Base-by-base conservation (phyloP, 495 filamentous ascomycete species). In the Aspergillus diversus region DNA sequence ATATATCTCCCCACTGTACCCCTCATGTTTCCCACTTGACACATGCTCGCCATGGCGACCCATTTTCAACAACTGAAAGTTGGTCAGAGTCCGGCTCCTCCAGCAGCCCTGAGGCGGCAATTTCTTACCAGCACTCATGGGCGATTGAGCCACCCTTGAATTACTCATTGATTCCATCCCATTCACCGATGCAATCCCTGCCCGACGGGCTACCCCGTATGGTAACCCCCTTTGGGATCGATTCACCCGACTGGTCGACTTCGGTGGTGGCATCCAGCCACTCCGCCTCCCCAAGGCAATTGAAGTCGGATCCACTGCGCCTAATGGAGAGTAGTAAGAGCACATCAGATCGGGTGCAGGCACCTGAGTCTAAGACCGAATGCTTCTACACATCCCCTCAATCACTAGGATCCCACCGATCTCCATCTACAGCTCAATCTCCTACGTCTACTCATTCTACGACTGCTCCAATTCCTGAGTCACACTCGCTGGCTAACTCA, bases 71-170 rank as follows among this genome's bases (percentile, higher is more conserved):
- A 16, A 35, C 58, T 43, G 62, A 64, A 9, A 65, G 66, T 55
- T 75, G 73, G 73, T 27, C 68, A 55, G 67, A 61, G 50, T 73
- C 63, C 55, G 64, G 60, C 64, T 74, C 21, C 21, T 27, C 70
- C 35, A 64, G 54, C 67, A 68, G 55, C 34, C 65, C 65, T 12
- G 63, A 62, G 61, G 50, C 55, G 35, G 66, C 69, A 63, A 56
- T 68, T 42, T 31, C 69, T 33, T 61, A 52, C 60, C 71, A 71
- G 15, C 59, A 68, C 33, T 53, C 63, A 58, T 56, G 61, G 61
- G 9, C 54, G 49, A 50, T 60, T 32, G 50, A 47, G 59, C 48
- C 59, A 37, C n/a, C 56, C 54, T 46, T 34, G 37, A 55, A 50
- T 47, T 68, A 65, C 54, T 66, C 67, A 12, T 21, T 62, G 16